Evolutionary conservation across 2,329 filamentous ascomycete species (phyloP).

Genomic region (Apiospora malaysiana): DNA sequence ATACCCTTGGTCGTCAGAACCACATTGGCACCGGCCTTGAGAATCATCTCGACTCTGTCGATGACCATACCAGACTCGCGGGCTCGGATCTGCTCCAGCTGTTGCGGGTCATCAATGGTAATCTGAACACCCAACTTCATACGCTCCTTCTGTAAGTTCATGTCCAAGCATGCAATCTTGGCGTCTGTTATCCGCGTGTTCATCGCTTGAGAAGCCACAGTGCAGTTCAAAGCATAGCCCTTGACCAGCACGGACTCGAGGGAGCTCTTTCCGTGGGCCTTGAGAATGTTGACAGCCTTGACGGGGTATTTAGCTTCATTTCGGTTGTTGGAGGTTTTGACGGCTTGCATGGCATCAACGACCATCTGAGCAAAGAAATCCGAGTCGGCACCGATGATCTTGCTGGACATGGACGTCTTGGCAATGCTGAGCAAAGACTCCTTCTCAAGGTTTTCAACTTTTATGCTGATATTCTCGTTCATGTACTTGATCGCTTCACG

Average conservation of each 20-base stretch:
- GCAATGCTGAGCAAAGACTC: constrained; percentile 94
- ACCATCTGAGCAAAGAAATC: constrained; percentile 98
- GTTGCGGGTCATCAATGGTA: constrained; percentile 94
- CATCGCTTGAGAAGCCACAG: constrained; percentile 98
- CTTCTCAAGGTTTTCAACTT: constrained; percentile 88
- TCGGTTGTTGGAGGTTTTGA: constrained; percentile 91
- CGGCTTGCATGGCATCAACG: constrained; percentile 93
- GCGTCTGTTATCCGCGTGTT: constrained; percentile 89
- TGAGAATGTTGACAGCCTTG: constrained; percentile 98
- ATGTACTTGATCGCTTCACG: constrained; percentile 98
- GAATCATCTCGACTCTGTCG: constrained; percentile 94
- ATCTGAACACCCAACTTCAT: constrained; percentile 99
- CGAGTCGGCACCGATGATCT: constrained; percentile 94
- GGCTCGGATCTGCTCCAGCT: constrained; percentile 95
- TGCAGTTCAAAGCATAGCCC: constrained; percentile 98
- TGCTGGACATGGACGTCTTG: constrained; percentile 99
- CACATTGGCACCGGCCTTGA: constrained; percentile 96
- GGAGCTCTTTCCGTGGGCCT: constrained; percentile 94
- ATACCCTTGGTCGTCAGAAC: constrained; percentile 98
- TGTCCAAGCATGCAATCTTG: constrained; percentile 95
- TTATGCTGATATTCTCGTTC: constrained; percentile 96
- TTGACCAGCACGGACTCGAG: constrained; percentile 90
- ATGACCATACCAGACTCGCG: constrained; percentile 92
- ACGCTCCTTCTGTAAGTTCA: constrained; percentile 98
- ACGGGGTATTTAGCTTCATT: constrained; percentile 96